Evolutionary conservation across 2,329 filamentous ascomycete genomes (phyloP).

Genomic region (Fusarium sp.): DNA sequence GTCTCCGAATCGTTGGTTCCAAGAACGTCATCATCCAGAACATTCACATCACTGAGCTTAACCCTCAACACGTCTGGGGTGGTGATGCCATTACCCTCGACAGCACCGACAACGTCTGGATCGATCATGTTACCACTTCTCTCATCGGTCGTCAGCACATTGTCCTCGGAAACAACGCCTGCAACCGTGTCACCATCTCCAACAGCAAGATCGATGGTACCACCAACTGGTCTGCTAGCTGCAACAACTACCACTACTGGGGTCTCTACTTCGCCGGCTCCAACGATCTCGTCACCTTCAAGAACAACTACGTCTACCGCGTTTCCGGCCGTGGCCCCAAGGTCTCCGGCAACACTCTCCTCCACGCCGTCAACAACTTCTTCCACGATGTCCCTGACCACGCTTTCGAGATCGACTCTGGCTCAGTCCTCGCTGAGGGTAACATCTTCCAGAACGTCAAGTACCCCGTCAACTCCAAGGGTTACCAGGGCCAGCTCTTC

Average conservation of each 20-base stretch:
- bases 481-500: slow-evolving; percentile 46
- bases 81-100: slow-evolving; percentile 65
- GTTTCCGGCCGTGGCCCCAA: slow-evolving; percentile 65
- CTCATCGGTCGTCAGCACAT: slow-evolving; percentile 68
- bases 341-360: slow-evolving; percentile 61
- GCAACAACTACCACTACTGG: slow-evolving; percentile 69
- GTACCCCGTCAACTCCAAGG: slow-evolving; percentile 48
- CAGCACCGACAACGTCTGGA: slow-evolving; percentile 56
- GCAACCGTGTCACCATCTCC: slow-evolving; percentile 65
- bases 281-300: slow-evolving; percentile 63
- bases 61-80: slow-evolving; percentile 67
- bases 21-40: slow-evolving; percentile 69
- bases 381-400: slow-evolving; percentile 63
- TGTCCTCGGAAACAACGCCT: slow-evolving; percentile 62
- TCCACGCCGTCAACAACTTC: slow-evolving; percentile 71
- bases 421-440: slow-evolving; percentile 62
- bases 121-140: slow-evolving; percentile 64
- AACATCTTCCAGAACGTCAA: slow-evolving; percentile 65
- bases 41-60: slow-evolving; percentile 62
- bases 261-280: slow-evolving; percentile 64
- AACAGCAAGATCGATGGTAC: slow-evolving; percentile 67
- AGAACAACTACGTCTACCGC: slow-evolving; percentile 68
- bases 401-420: slow-evolving; percentile 62
- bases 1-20: slow-evolving; percentile 57
- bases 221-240: slow-evolving; percentile 63